Evolutionary conservation across 169 alveolate species (phyloP).

Genomic region (Eimeria tenella): DNA sequence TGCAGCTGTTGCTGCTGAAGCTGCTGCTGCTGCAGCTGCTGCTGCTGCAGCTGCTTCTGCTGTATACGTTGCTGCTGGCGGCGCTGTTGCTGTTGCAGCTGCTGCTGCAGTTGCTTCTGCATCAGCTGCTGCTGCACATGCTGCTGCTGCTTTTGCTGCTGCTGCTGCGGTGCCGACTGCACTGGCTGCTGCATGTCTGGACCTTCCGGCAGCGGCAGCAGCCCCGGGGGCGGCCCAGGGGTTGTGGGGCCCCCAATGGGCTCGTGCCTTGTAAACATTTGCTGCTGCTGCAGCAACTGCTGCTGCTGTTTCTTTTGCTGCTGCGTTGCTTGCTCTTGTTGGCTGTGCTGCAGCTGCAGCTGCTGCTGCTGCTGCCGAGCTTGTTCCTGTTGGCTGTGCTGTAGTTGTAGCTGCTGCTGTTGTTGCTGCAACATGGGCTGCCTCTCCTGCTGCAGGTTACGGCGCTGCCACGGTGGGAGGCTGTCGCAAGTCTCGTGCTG

Average conservation of each 20-base stretch:
- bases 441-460: neutral
- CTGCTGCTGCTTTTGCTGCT: neutral
- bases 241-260: neutral
- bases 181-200: neutral
- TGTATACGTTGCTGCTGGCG: neutral
- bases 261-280: no score
- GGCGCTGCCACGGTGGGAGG: constrained; percentile 1
- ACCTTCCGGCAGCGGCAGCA: neutral
- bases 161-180: constrained; percentile 2
- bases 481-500: neutral
- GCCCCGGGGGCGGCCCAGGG: neutral
- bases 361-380: constrained; percentile 45
- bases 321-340: constrained; percentile 32
- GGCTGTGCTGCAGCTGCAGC: constrained; percentile 13
- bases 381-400: neutral
- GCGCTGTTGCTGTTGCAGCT: neutral
- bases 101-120: neutral
- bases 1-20: neutral
- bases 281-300: constrained; percentile 57
- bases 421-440: constrained; percentile 36
- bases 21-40: constrained; percentile 4
- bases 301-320: constrained; percentile 25
- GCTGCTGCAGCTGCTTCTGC: neutral
- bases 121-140: neutral
- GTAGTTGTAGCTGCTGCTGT: neutral